Evolutionary conservation across 2,329 filamentous ascomycete species (phyloP).

Genomic region (Talaromyces atroroseus): DNA sequence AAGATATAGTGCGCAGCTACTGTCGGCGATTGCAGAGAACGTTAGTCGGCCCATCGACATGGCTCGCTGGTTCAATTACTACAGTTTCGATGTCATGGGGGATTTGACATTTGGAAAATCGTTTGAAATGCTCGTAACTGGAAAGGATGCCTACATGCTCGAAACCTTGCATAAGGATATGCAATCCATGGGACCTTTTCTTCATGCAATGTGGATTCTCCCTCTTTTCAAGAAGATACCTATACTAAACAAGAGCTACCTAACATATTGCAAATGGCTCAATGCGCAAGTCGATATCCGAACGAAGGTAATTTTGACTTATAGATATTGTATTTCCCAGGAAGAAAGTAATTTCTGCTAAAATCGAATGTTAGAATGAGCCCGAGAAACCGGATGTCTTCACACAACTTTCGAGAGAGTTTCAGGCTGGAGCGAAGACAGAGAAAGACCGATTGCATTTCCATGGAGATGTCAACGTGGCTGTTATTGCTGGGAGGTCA

Average conservation of each 20-base stretch:
- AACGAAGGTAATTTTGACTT: conserved; percentile 2
- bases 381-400: conserved; percentile 18
- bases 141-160: conserved; percentile 18
- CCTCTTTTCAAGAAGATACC: conserved; percentile 20
- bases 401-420: conserved; percentile 9
- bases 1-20: conserved; percentile 11
- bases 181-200: conserved; percentile 17
- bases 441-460: conserved; percentile 13
- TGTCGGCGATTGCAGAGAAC: conserved; percentile 8
- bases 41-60: conserved; percentile 15
- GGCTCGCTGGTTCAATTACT: conserved; percentile 21
- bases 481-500: conserved; percentile 24
- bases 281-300: conserved; percentile 9
- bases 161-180: conserved; percentile 17
- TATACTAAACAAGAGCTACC: conserved; percentile 13
- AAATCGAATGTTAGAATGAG: conserved; percentile 7
- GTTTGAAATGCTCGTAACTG: conserved; percentile 29
- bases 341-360: not conserved
- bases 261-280: conserved; percentile 12
- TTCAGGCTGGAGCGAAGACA: conserved; percentile 3
- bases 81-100: conserved; percentile 31
- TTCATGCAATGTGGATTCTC: conserved; percentile 21
- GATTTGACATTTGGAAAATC: conserved; percentile 33
- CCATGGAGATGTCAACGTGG: conserved; percentile 18
- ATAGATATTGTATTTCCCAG: not conserved